Base-by-base conservation (phyloP, 208 protist genomes). In the Trypanosoma lewisi region DNA sequence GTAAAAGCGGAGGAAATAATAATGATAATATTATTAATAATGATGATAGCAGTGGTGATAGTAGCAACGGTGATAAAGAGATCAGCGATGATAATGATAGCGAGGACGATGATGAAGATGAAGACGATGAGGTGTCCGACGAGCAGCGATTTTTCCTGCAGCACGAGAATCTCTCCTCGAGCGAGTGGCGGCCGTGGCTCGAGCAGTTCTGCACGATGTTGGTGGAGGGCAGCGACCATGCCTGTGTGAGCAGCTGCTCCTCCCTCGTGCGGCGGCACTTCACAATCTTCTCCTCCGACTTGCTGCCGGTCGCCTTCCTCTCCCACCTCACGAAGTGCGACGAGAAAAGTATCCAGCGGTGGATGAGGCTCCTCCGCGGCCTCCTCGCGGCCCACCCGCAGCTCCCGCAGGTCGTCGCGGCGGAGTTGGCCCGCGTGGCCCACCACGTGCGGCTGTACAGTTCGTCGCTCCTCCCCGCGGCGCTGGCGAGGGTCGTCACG, bases 161-260 rank as follows among this genome's bases (percentile, higher is more conserved):
- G 33, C 83, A 89, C 63, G 69, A 70, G 21, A 67, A 63, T 51
- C 71, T 89, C 28, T 63, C 53, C 16, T 31, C 45, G 5, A 64
- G 58, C 42, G 79, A 72, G 57, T 94, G 87, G 87, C 71, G 69
- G 19, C 65, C 56, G 36, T 94, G 87, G 87, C 88, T 86, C 70
- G 80, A 88, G 59, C 74, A 75, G 34, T 86, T 91, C 50, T 80
- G 73, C 41, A 49, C 84, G 0, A 63, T 72, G 21, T 58, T 91
- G n/a, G 56, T 91, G 2, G 77, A 87, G 45, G 70, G 55, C 51
- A 87, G 84, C 57, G 65, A 57, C 21, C 76, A 83, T 41, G 64
- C 70, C 28, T 82, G 80, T 62, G 77, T 94, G 1, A 72, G 66
- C 30, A 79, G 73, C 23, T 94, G 87, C 52, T 81, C 70, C 27